A percentile compares a stretch with the other conserved stretches of the same genome.
phyloP scores from a whole-genome alignment of 192 early-diverging fungal species.

The Funneliformis mosseae region DNA sequence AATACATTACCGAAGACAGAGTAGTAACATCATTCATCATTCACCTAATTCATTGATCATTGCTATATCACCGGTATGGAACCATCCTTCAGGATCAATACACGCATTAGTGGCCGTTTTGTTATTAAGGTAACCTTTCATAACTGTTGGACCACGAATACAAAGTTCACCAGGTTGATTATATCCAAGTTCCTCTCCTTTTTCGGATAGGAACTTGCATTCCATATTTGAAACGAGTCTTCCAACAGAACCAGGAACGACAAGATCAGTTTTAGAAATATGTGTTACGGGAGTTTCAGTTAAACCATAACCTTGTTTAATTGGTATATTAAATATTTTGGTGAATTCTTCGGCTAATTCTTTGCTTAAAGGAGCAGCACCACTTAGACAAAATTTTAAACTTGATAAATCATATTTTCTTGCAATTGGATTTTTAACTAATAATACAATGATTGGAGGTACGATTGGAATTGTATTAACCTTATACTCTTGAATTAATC shows the following conservation, averaged over 20 bases:
- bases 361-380: slow-evolving; percentile 63
- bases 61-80: slow-evolving; percentile 82
- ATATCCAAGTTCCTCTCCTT: slow-evolving; percentile 49
- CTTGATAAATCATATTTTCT: slow-evolving; percentile 63
- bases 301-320: slow-evolving; percentile 66
- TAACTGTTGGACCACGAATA: slow-evolving; percentile 71
- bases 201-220: slow-evolving; percentile 74
- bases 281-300: slow-evolving; percentile 68
- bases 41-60: slow-evolving; percentile 63
- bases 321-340: slow-evolving; percentile 35
- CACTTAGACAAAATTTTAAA: slow-evolving; percentile 53
- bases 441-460: slow-evolving; percentile 67
- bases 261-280: slow-evolving; percentile 36
- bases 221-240: slow-evolving; percentile 69
- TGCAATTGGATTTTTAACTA: slow-evolving; percentile 67
- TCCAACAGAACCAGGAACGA: slow-evolving; percentile 65
- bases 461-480: slow-evolving; percentile 46
- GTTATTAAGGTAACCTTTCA: slow-evolving; percentile 87
- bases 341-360: slow-evolving; percentile 44
- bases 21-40: background rate
- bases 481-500: slow-evolving; percentile 55
- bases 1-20: background rate
- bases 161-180: slow-evolving; percentile 80
- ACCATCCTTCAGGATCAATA: slow-evolving; percentile 82
- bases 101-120: slow-evolving; percentile 75